phyloP scores from a whole-genome alignment of 202 grass and related monocot species.

The Saccharum hybrid region DNA sequence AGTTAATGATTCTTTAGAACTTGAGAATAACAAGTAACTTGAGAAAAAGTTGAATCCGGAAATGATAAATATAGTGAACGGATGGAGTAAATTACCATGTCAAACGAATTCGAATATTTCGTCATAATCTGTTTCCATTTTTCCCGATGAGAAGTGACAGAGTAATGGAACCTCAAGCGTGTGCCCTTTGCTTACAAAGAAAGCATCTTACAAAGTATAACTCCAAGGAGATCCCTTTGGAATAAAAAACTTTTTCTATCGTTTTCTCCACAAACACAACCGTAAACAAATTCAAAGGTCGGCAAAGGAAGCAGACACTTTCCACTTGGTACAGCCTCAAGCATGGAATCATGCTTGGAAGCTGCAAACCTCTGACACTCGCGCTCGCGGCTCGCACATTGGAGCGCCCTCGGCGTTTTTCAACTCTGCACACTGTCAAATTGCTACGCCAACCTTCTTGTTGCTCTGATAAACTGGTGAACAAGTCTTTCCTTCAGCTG shows the following conservation, averaged over 20 bases:
- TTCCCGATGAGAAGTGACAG: not conserved
- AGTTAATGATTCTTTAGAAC: not conserved
- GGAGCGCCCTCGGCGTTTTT: not conserved
- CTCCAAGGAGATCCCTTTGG: conserved; percentile 2
- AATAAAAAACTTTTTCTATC: not conserved
- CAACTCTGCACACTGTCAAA: not conserved
- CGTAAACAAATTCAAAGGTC: not conserved
- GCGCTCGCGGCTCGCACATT: not conserved
- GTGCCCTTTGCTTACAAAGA: not conserved
- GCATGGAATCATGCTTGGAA: conserved; percentile 5
- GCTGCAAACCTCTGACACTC: not conserved
- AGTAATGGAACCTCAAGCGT: not conserved
- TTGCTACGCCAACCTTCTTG: not conserved
- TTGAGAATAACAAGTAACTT: not conserved
- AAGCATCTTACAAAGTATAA: conserved; percentile 23
- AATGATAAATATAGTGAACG: not conserved
- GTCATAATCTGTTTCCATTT: not conserved
- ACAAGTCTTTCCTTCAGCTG: not conserved
- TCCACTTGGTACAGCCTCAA: not conserved
- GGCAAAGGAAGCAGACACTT: not conserved
- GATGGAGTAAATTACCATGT: not conserved
- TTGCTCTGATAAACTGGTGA: not conserved
- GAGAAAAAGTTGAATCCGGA: not conserved
- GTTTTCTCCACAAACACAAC: conserved; percentile 14
- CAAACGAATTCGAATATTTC: not conserved